Evolutionary conservation across 352 stramenopile genomes (phyloP), one percentile per base, ranked within the genome.

Genomic region (Globisporangium echinulatum): DNA sequence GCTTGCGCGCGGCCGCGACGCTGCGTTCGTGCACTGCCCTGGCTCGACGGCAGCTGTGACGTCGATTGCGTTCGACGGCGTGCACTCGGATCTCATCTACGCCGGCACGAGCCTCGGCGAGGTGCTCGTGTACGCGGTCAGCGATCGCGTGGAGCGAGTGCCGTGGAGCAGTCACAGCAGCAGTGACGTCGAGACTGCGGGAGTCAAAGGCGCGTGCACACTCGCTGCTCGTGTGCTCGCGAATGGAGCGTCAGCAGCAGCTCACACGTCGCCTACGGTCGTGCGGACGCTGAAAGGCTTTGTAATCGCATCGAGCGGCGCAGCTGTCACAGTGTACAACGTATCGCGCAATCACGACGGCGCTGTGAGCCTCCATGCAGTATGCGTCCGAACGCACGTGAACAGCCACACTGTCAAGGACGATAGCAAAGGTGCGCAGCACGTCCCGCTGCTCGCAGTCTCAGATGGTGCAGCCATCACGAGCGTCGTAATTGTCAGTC

Each of bases 31-130:
- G 7, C 14, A 63, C 10, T 87, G 77, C 38, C 38, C 61, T n/a
- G 77, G 75, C 13, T 81, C 75, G 5, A 66, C 64, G 5, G 73
- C 71, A 0, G 9, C 44, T 14, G 63, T 77, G 19, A 56, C 66
- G 0, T 86, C 77, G 0, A 74, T 89, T 40, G 62, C 64, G 3
- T 86, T 87, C 42, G 79, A 87, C 44, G 43, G 62, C 0, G 42
- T 63, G 7, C 58, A 76, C 6, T 55, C 56, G 0, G 73, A 85
- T 1, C 52, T 87, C n/a, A 37, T 89, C 15, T 89, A 82, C 47
- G 59, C 55, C 13, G 77, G 77, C 0, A 87, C 79, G 0, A 43
- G 62, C 0, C 42, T 62, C n/a, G 77, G 79, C 9, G 73, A 86
- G 38, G 40, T 89, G 11, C 63, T 89, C 5, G 62, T 66, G 14